Percentiles rank a stretch among this genome's conserved stretches.
phyloP scores from a whole-genome alignment of 768 basidiomycete genomes.

The Boletales sp. region DNA sequence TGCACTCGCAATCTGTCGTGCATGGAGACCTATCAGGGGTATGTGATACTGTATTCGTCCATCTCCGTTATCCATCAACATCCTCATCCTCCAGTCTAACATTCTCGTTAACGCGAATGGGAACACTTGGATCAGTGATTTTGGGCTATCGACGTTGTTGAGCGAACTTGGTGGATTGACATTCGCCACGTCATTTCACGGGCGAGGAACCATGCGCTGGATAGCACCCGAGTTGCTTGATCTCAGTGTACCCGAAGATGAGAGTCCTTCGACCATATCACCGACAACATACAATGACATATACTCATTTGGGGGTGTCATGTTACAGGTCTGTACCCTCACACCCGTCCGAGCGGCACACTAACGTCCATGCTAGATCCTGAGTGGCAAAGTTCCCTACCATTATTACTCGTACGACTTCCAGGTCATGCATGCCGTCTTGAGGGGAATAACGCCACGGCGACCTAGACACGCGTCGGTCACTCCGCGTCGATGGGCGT shows the following conservation, averaged over 20 bases:
- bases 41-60: neutral
- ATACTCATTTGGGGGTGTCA: conserved; percentile 21
- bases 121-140: conserved; percentile 41
- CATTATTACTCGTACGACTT: conserved; percentile 9
- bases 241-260: conserved; percentile 1
- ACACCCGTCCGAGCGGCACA: neutral
- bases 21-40: conserved; percentile 21
- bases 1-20: conserved; percentile 16
- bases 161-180: conserved; percentile 5
- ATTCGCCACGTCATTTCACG: conserved; percentile 17
- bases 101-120: conserved; percentile 36
- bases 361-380: neutral
- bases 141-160: conserved; percentile 33
- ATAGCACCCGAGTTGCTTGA: conserved; percentile 16
- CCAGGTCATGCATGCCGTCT: conserved; percentile 11
- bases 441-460: neutral
- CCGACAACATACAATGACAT: conserved; percentile 8
- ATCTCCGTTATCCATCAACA: neutral
- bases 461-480: neutral
- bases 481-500: conserved; percentile 8
- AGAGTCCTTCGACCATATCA: neutral
- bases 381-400: conserved; percentile 4
- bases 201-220: conserved; percentile 14
- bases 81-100: conserved; percentile 31
- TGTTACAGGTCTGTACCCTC: conserved; percentile 13